Evolutionary conservation across 176 grass and related monocot species (phyloP), one percentile per base, ranked within the genome.

Genomic region (Oryza brachyantha): DNA sequence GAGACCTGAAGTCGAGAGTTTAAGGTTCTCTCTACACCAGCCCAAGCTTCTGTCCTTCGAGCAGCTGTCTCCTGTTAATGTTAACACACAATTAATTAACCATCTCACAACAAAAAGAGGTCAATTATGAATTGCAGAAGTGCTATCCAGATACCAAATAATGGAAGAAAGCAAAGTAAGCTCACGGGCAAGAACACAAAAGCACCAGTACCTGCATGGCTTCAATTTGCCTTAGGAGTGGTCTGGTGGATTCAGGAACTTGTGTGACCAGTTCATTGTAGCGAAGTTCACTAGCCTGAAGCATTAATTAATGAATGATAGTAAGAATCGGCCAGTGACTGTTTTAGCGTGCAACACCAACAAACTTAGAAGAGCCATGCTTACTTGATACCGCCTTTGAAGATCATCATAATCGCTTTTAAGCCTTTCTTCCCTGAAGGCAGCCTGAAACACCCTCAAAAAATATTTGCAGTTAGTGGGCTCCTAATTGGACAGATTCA

Each of bases 181-280:
- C 8, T 45, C 7, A 72, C 76, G 55, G 66, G 32, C 88, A 78
- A 10, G 36, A 28, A 62, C 61, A 39, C 41, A 40, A 41, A 83
- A 58, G 22, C 32, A 55, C n/a, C 24, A 74, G 17, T 83, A 99
- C 96, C 96, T 99, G 96, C 92, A 99, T 96, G 40, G 96, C 96
- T 91, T 99, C 96, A 72, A 99, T 96, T 82, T 99, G 96, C 77
- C 96, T 90, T 66, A 99, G 80, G 52, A 99, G 96, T 61, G 96
- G 96, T 21, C 90, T 91, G 43, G 96, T 99, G 62, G 96, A 99
- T 28, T 99, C 92, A 27, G 96, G 96, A 88, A 99, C 92, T 87
- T 99, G 96, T 61, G 96, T 96, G 61, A 93, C 91, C 74, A 99
- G 73, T 78, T 99, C 96, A 91, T 93, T 96, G 81, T 99, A 99